Base-by-base conservation (phyloP, 1,284 basidiomycete genomes). In the Sanghuangporus weigelae region DNA sequence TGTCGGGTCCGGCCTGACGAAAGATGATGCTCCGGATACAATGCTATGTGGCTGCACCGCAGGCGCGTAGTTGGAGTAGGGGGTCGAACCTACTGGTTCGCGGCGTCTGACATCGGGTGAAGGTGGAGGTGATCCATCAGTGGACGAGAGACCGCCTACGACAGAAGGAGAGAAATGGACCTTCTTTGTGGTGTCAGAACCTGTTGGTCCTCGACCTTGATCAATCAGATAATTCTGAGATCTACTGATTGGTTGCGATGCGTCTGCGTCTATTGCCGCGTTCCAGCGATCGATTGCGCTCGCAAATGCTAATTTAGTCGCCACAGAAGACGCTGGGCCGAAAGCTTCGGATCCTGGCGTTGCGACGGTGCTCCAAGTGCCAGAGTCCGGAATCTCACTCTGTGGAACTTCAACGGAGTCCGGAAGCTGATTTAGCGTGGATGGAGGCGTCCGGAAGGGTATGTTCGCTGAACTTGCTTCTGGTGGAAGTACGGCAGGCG, bases 341-440 rank as follows among this genome's bases (percentile, higher is more conserved):
- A 44, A 50, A 31, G 54, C 59, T 23, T 69, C 70, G 67, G 68
- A 11, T 1, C 87, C 87, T 12, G 85, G 85, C 1, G 85, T 88
- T 12, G 86, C 85, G 4, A 79, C 78, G 1, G 84, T 85, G 68
- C 86, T 89, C 84, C 84, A 88, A 58, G 73, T 77, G 2, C 81
- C 82, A 11, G 84, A 80, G n/a, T 78, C 82, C 49, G 73, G 68
- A 0, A 53, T 14, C 11, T 57, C 61, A 38, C 57, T 44, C 11
- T 31, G 40, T 19, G 49, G 38, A 21, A 60, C 57, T 11, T 59
- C 39, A 31, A 66, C 11, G 19, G n/a, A 31, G 7, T 21, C 62
- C 16, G 57, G 49, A 21, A 51, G 19, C 14, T 50, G 40, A 23
- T 55, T 62, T 11, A 54, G 35, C 23, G 46, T 54, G 23, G 39